These are phyloP conservation scores for Canna indica DNA, from an alignment of 176 grass and related monocot species.

Conservation along the genomic window DNA sequence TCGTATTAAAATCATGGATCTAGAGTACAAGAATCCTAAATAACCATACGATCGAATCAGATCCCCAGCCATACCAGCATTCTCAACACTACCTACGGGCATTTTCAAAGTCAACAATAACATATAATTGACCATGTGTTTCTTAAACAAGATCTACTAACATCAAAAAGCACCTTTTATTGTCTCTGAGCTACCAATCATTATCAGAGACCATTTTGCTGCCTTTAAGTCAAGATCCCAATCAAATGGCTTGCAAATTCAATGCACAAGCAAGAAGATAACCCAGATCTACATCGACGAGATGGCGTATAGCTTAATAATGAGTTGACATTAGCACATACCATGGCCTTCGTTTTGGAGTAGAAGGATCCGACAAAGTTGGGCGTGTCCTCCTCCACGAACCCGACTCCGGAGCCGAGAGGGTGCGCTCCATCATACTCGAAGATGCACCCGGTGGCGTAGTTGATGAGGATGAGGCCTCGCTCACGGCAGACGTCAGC, in stretches of 20 bases:
- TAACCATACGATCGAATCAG: neutral
- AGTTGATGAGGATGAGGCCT: slow-evolving; percentile 12
- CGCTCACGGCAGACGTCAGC: slow-evolving; percentile 17
- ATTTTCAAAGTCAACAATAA: neutral
- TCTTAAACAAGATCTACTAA: neutral
- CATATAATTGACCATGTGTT: neutral
- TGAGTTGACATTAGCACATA: neutral
- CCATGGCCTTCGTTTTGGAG: slow-evolving; percentile 22
- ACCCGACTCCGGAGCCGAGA: slow-evolving; percentile 15
- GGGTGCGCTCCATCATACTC: slow-evolving; percentile 13
- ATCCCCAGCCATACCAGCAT: neutral
- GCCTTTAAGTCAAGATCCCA: neutral
- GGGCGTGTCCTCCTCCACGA: slow-evolving; percentile 21
- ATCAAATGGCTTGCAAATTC: neutral
- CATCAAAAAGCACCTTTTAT: neutral
- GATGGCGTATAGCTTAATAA: neutral
- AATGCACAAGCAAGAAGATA: neutral
- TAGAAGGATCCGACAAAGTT: slow-evolving; percentile 24
- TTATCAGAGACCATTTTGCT: neutral
- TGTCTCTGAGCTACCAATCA: neutral
- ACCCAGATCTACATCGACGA: neutral
- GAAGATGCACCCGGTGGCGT: slow-evolving; percentile 23
- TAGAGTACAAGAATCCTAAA: neutral
- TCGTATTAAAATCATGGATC: neutral
- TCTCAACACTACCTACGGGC: neutral